phyloP scores from a whole-genome alignment of 345 rosid genomes.

The Turnera subulata region DNA sequence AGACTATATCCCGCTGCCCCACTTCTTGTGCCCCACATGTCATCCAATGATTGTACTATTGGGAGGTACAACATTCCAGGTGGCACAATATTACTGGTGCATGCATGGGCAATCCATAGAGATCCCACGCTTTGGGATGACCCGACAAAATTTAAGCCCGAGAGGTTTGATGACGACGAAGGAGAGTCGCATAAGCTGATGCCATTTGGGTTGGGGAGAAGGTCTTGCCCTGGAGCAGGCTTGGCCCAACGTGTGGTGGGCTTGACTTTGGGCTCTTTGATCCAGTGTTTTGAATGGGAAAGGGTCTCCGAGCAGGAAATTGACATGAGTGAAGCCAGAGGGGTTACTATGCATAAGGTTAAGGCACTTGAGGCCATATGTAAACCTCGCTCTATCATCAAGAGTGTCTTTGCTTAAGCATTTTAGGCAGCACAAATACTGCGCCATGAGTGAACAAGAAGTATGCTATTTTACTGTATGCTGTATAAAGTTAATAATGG shows the following conservation, averaged over 20 bases:
- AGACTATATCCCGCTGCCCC: conserved; percentile 14
- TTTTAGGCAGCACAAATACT: no score
- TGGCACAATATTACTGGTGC: conserved; percentile 9
- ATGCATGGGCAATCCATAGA: conserved; percentile 21
- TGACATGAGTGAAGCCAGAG: conserved; percentile 22
- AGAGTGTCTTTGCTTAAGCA: no score
- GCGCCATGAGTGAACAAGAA: no score
- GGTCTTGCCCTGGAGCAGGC: conserved; percentile 21
- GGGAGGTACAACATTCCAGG: conserved; percentile 14
- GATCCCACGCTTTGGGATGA: conserved; percentile 22
- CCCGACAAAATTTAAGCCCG: conserved; percentile 7
- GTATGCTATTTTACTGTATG: no score
- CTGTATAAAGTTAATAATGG: no score
- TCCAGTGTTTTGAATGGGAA: conserved; percentile 30
- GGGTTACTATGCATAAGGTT: conserved; percentile 14
- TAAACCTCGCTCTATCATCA: not conserved
- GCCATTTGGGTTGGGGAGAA: conserved; percentile 34
- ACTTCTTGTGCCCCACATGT: conserved; percentile 11
- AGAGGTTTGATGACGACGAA: conserved; percentile 11
- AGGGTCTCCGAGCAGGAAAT: conserved; percentile 7
- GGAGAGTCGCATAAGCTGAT: not conserved
- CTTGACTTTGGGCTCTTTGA: conserved; percentile 18
- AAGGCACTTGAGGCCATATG: conserved; percentile 8
- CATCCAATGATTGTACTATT: conserved; percentile 13
- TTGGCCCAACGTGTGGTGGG: conserved; percentile 21